These are phyloP conservation scores for Diaporthe batatas DNA, from an alignment of 2,329 filamentous ascomycete genomes.

Conservation along the genomic window DNA sequence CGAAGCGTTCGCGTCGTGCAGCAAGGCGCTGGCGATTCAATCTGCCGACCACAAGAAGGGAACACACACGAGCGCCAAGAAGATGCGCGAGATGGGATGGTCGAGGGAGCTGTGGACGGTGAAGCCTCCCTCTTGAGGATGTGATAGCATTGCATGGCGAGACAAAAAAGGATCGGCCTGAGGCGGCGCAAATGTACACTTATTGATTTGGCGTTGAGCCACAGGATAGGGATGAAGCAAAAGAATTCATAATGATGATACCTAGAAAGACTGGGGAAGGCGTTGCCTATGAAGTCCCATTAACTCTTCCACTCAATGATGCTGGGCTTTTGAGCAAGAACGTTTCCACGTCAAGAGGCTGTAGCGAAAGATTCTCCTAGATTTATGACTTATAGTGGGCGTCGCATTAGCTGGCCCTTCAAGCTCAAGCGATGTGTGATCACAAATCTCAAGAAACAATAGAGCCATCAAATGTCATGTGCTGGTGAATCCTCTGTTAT, in stretches of 20 bases:
- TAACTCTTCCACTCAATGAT: not conserved
- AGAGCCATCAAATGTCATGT: not conserved
- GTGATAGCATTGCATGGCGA: slow-evolving; percentile 20
- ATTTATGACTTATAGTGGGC: not conserved
- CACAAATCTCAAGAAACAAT: not conserved
- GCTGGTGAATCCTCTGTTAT: no score
- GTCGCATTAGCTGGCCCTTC: not conserved
- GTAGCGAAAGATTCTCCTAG: not conserved
- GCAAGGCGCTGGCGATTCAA: slow-evolving; percentile 75
- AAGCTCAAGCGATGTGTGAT: not conserved
- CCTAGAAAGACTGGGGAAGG: slow-evolving; percentile 22
- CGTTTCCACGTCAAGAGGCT: not conserved
- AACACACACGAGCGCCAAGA: slow-evolving; percentile 66
- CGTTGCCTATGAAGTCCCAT: not conserved
- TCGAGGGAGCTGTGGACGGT: slow-evolving; percentile 73
- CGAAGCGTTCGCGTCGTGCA: slow-evolving; percentile 80
- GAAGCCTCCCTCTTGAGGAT: slow-evolving; percentile 52
- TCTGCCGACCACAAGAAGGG: slow-evolving; percentile 66
- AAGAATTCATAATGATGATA: slow-evolving; percentile 38
- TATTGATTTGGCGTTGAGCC: slow-evolving; percentile 27
- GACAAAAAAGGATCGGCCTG: slow-evolving; percentile 13
- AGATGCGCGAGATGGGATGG: slow-evolving; percentile 73
- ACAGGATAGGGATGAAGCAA: slow-evolving; percentile 19
- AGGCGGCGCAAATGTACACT: slow-evolving; percentile 29
- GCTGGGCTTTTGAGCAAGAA: not conserved